phyloP scores from a whole-genome alignment of 2,329 filamentous ascomycete genomes.

The Aspergillus sclerotialis region DNA sequence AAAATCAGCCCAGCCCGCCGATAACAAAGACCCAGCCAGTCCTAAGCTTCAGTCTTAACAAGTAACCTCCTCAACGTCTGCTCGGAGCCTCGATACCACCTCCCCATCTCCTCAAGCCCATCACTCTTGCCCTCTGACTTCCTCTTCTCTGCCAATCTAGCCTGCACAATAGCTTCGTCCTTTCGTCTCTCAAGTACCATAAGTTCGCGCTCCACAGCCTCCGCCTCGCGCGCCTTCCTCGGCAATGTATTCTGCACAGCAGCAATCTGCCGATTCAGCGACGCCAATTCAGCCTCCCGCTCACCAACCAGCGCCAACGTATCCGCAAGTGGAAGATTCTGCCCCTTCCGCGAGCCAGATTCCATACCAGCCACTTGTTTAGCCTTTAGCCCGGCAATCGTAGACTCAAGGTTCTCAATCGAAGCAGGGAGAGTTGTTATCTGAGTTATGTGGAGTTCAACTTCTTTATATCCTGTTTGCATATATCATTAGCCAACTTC shows the following conservation, averaged over 20 bases:
- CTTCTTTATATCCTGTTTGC: slow-evolving; percentile 47
- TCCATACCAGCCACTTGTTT: slow-evolving; percentile 57
- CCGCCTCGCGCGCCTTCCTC: slow-evolving; percentile 36
- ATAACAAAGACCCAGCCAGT: slow-evolving; percentile 2
- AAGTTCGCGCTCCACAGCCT: slow-evolving; percentile 39
- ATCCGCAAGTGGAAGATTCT: slow-evolving; percentile 33
- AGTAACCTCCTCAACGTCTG: slow-evolving; percentile 33
- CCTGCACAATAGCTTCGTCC: slow-evolving; percentile 40
- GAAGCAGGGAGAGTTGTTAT: slow-evolving; percentile 46
- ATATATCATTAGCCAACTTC: too few relatives aligned
- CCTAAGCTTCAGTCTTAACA: slow-evolving; percentile 23
- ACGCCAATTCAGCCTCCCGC: slow-evolving; percentile 33
- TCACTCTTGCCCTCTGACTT: slow-evolving; percentile 40
- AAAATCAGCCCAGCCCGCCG: too few relatives aligned
- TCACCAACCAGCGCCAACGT: slow-evolving; percentile 35
- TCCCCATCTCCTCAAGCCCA: slow-evolving; percentile 39
- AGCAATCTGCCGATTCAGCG: slow-evolving; percentile 36
- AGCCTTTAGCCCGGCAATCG: slow-evolving; percentile 45
- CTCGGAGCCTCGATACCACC: slow-evolving; percentile 39
- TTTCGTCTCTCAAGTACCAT: slow-evolving; percentile 37
- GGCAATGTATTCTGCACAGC: slow-evolving; percentile 38
- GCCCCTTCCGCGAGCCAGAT: slow-evolving; percentile 25
- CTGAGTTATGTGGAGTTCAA: slow-evolving; percentile 47
- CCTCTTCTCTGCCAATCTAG: slow-evolving; percentile 37
- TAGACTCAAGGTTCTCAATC: slow-evolving; percentile 46